These are phyloP conservation scores for Lyophyllum shimeji DNA, from an alignment of 768 basidiomycete genomes.

Conservation along the genomic window DNA sequence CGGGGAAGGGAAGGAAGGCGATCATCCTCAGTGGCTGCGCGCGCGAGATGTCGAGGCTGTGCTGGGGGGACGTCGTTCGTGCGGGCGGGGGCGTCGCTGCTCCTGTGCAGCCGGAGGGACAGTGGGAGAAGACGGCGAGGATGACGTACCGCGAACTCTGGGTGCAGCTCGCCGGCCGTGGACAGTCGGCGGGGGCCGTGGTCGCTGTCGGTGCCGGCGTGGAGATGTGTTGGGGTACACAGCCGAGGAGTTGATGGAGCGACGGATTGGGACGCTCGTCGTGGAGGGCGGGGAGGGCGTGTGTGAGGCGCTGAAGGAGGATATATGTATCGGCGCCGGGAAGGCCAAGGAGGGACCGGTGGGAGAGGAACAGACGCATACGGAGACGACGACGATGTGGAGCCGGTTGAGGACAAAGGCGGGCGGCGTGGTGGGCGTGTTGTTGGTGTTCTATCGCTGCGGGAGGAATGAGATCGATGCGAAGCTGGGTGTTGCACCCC, in stretches of 20 bases:
- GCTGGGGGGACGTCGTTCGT: constrained; percentile 55
- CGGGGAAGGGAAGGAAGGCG: constrained; percentile 92
- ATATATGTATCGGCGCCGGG: too few relatives aligned
- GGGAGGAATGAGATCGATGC: constrained; percentile 14
- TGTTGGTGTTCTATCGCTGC: constrained; percentile 31
- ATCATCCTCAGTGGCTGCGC: constrained; percentile 87
- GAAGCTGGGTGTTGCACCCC: constrained; percentile 28
- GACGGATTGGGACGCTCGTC: constrained; percentile 39
- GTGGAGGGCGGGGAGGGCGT: constrained; percentile 21
- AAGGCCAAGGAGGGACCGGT: constrained; percentile 16
- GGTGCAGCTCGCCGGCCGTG: constrained; percentile 41
- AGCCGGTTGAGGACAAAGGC: constrained; percentile 42
- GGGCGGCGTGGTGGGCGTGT: constrained; percentile 20
- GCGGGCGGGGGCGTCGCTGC: neutral
- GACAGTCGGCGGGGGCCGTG: constrained; percentile 41
- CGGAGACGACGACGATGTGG: constrained; percentile 23
- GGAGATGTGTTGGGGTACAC: constrained; percentile 68
- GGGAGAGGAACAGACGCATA: constrained; percentile 18
- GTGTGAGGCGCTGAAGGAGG: constrained; percentile 2
- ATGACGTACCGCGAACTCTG: constrained; percentile 47
- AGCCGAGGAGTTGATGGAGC: constrained; percentile 51
- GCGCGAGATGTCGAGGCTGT: constrained; percentile 59
- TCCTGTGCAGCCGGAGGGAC: neutral
- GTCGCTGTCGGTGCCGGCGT: constrained; percentile 50
- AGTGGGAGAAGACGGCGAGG: constrained; percentile 11